These are phyloP conservation scores for Xerocomus minutiporus DNA, from an alignment of 1,284 basidiomycete species.

Conservation along the genomic window DNA sequence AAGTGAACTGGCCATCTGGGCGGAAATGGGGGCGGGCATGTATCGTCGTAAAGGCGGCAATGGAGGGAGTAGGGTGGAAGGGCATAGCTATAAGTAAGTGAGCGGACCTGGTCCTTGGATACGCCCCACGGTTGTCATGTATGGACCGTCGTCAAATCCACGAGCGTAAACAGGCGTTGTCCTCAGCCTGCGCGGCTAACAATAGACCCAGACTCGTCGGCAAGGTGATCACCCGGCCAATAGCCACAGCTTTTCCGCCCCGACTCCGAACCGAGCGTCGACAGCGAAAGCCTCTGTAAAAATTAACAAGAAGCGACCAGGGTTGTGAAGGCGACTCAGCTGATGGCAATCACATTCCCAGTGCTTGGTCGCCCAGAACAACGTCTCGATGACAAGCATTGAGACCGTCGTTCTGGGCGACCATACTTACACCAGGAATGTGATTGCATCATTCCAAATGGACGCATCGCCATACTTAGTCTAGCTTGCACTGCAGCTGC, in stretches of 20 bases:
- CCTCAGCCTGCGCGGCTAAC: conserved; percentile 34
- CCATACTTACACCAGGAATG: neutral
- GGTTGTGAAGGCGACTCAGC: too few species aligned
- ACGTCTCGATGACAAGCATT: too few species aligned
- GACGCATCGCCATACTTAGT: conserved; percentile 10
- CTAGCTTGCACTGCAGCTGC: neutral
- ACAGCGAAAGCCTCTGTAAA: neutral
- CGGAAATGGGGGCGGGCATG: conserved; percentile 16
- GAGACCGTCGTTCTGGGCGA: neutral
- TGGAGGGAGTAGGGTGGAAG: conserved; percentile 33
- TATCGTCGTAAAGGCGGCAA: conserved; percentile 34
- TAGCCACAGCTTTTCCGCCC: conserved; percentile 20
- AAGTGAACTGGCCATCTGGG: conserved; percentile 54
- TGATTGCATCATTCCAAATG: conserved; percentile 9
- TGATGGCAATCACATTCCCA: neutral
- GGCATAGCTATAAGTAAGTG: conserved; percentile 28
- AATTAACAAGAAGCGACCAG: neutral
- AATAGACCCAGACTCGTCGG: conserved; percentile 32
- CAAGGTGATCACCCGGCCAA: conserved; percentile 27
- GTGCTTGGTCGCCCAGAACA: too few species aligned
- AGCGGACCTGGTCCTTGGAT: conserved; percentile 27
- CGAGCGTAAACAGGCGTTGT: conserved; percentile 34
- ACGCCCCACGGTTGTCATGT: conserved; percentile 37
- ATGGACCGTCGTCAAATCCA: conserved; percentile 36
- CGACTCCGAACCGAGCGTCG: conserved; percentile 19